Conservation (phyloP, 225 moss, liverwort and hornwort genomes). For the Lunularia cruciata region DNA sequence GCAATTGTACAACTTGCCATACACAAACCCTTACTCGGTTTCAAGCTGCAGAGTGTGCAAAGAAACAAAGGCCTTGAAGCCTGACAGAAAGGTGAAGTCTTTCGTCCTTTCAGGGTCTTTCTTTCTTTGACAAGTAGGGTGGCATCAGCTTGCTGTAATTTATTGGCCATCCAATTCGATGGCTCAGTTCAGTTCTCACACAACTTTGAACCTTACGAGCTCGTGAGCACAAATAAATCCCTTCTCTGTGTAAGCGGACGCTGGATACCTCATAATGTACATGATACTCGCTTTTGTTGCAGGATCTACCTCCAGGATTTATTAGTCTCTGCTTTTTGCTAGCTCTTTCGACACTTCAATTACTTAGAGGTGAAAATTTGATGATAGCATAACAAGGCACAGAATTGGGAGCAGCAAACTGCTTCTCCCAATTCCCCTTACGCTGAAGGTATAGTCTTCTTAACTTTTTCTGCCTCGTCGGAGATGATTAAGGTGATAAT, state of each 20-base stretch:
- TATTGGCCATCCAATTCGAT: conserved; percentile 13
- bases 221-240: background rate
- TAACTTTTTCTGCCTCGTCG: too few relatives aligned
- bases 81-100: background rate
- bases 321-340: too few relatives aligned
- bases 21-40: conserved; percentile 6
- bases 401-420: too few relatives aligned
- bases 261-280: too few relatives aligned
- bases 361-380: too few relatives aligned
- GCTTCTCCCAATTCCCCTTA: too few relatives aligned
- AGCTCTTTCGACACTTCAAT: too few relatives aligned
- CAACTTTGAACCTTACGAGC: background rate
- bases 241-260: background rate
- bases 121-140: conserved; percentile 10
- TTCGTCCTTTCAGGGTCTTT: conserved; percentile 20
- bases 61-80: conserved; percentile 26
- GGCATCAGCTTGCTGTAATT: conserved; percentile 19
- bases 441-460: too few relatives aligned
- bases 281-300: too few relatives aligned
- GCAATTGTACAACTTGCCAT: conserved; percentile 14
- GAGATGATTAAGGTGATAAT: too few relatives aligned
- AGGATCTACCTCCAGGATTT: too few relatives aligned
- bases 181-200: conserved; percentile 2
- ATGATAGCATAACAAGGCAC: too few relatives aligned
- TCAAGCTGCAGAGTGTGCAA: conserved; percentile 3